phyloP scores from a whole-genome alignment of 768 basidiomycete species.

The Suillus spraguei region DNA sequence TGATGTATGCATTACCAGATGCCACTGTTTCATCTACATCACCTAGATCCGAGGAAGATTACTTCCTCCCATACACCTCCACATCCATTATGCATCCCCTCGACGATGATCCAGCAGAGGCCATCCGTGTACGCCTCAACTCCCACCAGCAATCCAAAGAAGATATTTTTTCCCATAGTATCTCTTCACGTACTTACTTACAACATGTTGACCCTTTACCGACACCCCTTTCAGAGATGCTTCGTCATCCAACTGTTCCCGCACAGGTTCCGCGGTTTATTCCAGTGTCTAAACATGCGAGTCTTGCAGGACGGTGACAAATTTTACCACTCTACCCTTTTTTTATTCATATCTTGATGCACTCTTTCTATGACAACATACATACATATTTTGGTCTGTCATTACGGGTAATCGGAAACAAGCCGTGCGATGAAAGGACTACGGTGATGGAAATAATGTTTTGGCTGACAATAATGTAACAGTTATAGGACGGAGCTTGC shows the following conservation, averaged over 20 bases:
- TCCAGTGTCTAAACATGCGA: conserved; percentile 32
- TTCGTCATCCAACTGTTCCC: conserved; percentile 24
- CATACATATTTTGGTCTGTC: neutral
- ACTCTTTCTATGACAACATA: neutral
- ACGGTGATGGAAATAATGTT: neutral
- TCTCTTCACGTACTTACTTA: conserved; percentile 18
- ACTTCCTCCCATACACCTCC: conserved; percentile 9
- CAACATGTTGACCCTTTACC: conserved; percentile 51
- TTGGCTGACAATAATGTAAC: neutral
- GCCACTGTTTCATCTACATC: conserved; percentile 11
- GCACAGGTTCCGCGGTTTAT: conserved; percentile 15
- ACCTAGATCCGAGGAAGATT: conserved; percentile 9
- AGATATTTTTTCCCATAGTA: conserved; percentile 15
- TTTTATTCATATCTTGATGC: neutral
- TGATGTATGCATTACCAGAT: conserved; percentile 23
- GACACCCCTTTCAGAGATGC: conserved; percentile 57
- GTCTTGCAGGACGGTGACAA: conserved; percentile 32
- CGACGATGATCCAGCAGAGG: conserved; percentile 13
- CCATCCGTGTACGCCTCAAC: conserved; percentile 12
- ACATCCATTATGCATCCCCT: conserved; percentile 2
- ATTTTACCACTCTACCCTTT: neutral
- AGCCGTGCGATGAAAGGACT: neutral
- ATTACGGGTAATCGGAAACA: neutral
- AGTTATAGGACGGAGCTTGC: neutral
- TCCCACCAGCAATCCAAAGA: conserved; percentile 14